Base-by-base conservation (phyloP, 2,329 filamentous ascomycete species). In the Fusarium tupiense region DNA sequence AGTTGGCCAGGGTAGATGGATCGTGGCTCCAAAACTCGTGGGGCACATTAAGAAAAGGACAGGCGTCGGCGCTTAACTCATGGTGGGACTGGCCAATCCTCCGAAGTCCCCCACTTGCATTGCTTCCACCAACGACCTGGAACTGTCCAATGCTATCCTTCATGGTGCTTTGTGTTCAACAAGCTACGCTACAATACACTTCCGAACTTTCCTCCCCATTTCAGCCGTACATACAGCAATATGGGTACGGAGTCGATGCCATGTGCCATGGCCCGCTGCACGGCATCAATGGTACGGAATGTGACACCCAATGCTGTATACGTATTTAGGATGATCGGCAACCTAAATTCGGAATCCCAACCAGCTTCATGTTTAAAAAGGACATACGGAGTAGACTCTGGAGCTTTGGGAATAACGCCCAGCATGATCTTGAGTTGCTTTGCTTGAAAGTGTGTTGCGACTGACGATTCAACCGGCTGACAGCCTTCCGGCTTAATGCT, bases 51-150 rank as follows among this genome's bases (percentile, higher is more conserved):
- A 82, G 82, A 81, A 81, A 79, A 78, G 80, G 84, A 85, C 86
- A 88, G 85, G 84, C 84, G 81, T 86, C 85, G 86, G 88, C 88
- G 88, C 88, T 90, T 90, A 90, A 83, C 79, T 80, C 79, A 80
- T 76, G 81, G 72, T 80, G 80, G 83, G 77, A 74, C 70, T 72
- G 72, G 62, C 41, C 67, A 73, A 67, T 72, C 72, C 72, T 74
- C 71, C 57, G 57, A 49, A 72, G 56, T 58, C 67, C 81, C 84
- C 73, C 72, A 75, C 73, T 57, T 61, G 54, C 65, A 64, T 75
- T 83, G 81, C 83, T 83, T 84, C 81, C 80, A 79, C 81, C 78
- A 80, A 79, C 84, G 80, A 84, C 79, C 83, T 80, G 83, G 77
- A 82, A 64, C 62, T 60, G 35, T 62, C 67, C 66, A 69, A 73